Conservation (phyloP, 1,139 yeast genomes). For the Blastobotrys arbuscula region DNA sequence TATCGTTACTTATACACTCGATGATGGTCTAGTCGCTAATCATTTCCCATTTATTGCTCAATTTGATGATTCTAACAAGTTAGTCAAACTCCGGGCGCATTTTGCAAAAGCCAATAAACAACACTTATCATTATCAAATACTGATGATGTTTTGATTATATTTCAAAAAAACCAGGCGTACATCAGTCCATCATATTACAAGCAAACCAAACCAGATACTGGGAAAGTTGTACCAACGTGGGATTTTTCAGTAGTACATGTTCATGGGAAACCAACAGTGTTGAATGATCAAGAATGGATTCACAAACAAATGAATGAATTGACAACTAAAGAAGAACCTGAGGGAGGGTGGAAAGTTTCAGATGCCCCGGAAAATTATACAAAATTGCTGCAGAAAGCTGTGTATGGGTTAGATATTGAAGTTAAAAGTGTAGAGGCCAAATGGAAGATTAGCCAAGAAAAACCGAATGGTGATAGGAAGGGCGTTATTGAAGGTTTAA, state of each 20-base stretch:
- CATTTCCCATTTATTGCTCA: constrained; percentile 53
- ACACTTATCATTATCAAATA: constrained; percentile 38
- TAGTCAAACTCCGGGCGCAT: constrained; percentile 47
- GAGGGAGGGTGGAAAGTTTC: constrained; percentile 45
- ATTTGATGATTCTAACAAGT: constrained; percentile 36
- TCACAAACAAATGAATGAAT: constrained; percentile 40
- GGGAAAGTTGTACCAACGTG: constrained; percentile 69
- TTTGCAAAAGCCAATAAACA: constrained; percentile 54
- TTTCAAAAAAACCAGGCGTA: constrained; percentile 54
- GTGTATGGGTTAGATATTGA: constrained; percentile 57
- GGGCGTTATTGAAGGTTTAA: constrained; percentile 48
- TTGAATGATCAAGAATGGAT: constrained; percentile 41
- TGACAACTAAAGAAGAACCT: constrained; percentile 48
- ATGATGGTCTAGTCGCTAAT: constrained; percentile 42
- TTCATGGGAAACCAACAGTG: constrained; percentile 48
- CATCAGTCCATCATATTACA: constrained; percentile 58
- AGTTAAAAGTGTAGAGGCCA: constrained; percentile 46
- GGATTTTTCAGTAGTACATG: constrained; percentile 62
- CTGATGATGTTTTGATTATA: constrained; percentile 44
- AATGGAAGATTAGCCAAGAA: constrained; percentile 59
- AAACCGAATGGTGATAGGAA: constrained; percentile 41
- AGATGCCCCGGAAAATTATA: constrained; percentile 54
- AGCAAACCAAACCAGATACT: constrained; percentile 47
- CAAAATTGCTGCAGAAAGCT: constrained; percentile 44
- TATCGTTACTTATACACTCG: constrained; percentile 39